Evolutionary conservation across 176 grass and related monocot species (phyloP), one percentile per base, ranked within the genome.

Genomic region (Aegilops sharonensis): DNA sequence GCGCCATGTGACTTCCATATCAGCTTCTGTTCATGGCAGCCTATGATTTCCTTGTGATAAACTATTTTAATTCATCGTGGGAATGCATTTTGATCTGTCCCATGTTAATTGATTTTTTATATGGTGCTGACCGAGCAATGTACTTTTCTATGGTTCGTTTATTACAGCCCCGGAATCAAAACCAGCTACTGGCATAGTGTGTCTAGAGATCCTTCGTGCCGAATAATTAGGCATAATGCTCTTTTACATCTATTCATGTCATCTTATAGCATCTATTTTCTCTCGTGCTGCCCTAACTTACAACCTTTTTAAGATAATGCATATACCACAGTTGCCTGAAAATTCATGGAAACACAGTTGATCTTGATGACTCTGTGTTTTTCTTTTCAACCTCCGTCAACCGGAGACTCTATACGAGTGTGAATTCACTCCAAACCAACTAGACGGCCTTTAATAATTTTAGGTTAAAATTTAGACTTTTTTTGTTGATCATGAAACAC

Each of bases 51-150:
- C 17, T 64, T 2, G 87, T 70, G 76, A 88, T 91, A 85, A 88
- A 88, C 62, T 91, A 88, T 84, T 91, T 91, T 91, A 91, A 81
- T 84, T 69, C 85, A 52, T 88, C 68, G 85, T 85, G 85, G 78
- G 81, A 76, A 88, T 91, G 80, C 69, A 84, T 87, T 87, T 91
- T 81, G 85, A 88, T 85, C 81, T 81, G 89, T 88, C 77, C 75
- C 81, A 81, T 85, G 81, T 77, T 88, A 85, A 81, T 62, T 91
- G 36, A 4, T 91, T 50, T 79, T 91, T 85, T 84, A 75, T 87
- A 48, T 70, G 32, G 30, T 76, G 69, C 85, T 81, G 76, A 67
- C 76, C 75, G 80, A 52, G 80, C 81, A 68, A 76, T 63, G 77
- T 84, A 88, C 85, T 84, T 88, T 67, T 77, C 7, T 63, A 82